phyloP scores from a whole-genome alignment of 208 protist species.

The Herpetomonas samuelpessoai region DNA sequence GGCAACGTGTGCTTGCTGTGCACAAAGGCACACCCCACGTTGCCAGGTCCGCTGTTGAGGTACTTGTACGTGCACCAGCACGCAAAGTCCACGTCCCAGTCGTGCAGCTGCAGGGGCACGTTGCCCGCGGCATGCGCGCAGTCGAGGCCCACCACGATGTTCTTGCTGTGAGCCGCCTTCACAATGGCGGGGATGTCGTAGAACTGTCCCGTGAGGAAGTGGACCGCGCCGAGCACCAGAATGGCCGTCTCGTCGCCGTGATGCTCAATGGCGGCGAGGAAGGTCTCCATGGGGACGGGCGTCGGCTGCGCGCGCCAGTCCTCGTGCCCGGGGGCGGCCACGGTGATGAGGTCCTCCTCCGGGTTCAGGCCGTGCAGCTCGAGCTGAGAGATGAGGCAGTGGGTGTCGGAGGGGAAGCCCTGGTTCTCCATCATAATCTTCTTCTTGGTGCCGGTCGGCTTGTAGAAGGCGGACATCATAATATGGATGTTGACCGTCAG shows the following conservation, averaged over 20 bases:
- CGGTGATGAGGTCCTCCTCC: conserved; percentile 49
- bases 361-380: conserved; percentile 71
- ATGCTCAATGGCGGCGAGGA: conserved; percentile 78
- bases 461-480: conserved; percentile 92
- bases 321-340: conserved; percentile 52
- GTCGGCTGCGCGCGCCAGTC: conserved; percentile 19
- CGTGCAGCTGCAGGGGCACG: conserved; percentile 91
- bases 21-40: conserved; percentile 90
- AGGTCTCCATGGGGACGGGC: conserved; percentile 71
- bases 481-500: conserved; percentile 94
- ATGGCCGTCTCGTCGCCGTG: conserved; percentile 86
- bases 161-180: conserved; percentile 68
- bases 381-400: conserved; percentile 90
- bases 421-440: conserved; percentile 93
- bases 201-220: conserved; percentile 94
- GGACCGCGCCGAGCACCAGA: conserved; percentile 87
- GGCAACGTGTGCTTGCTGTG: conserved; percentile 78
- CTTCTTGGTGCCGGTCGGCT: conserved; percentile 69
- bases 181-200: conserved; percentile 93
- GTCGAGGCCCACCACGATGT: conserved; percentile 91
- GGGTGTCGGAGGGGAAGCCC: conserved; percentile 61
- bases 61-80: conserved; percentile 97
- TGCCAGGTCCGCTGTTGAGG: conserved; percentile 92
- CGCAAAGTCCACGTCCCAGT: conserved; percentile 96
- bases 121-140: conserved; percentile 95